Percentiles rank a stretch among this genome's conserved stretches.
These are phyloP conservation scores for Fonsecaea multimorphosa DNA, from an alignment of 2,329 filamentous ascomycete species.

Conservation along the genomic window DNA sequence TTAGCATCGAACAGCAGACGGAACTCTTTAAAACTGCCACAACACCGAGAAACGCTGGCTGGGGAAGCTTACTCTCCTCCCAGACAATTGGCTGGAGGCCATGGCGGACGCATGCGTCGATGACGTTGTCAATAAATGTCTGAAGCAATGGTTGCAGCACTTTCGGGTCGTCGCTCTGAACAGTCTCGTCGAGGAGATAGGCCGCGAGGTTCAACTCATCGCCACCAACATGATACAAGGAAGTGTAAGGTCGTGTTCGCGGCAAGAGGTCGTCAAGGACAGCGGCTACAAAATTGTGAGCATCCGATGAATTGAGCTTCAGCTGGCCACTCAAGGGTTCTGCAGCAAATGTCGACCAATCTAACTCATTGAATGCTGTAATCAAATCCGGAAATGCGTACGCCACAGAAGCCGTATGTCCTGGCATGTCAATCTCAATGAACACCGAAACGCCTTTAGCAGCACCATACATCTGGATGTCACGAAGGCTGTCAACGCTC, in stretches of 20 bases:
- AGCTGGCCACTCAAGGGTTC: constrained; percentile 68
- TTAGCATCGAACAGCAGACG: neutral
- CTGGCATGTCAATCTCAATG: constrained; percentile 81
- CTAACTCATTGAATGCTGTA: constrained; percentile 63
- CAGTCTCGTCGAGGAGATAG: constrained; percentile 74
- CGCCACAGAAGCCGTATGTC: constrained; percentile 73
- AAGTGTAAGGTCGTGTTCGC: constrained; percentile 69
- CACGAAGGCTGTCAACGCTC: constrained; percentile 66
- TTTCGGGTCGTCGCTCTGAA: constrained; percentile 67
- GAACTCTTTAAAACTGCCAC: neutral
- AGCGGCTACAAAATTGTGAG: constrained; percentile 73
- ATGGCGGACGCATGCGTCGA: constrained; percentile 66
- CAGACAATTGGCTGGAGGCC: constrained; percentile 79
- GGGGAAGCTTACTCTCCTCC: constrained; percentile 68
- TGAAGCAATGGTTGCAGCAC: constrained; percentile 79
- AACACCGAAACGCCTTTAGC: constrained; percentile 73
- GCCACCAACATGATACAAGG: constrained; percentile 84
- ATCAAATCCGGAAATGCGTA: constrained; percentile 74
- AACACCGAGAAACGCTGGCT: neutral
- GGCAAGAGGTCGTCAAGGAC: constrained; percentile 80
- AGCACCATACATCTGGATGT: constrained; percentile 73
- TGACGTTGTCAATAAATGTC: constrained; percentile 73
- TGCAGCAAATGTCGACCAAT: constrained; percentile 60
- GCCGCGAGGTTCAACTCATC: constrained; percentile 83
- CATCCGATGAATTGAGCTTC: constrained; percentile 74